Conservation (phyloP, 2,329 filamentous ascomycete genomes). For the Talaromyces islandicus region DNA sequence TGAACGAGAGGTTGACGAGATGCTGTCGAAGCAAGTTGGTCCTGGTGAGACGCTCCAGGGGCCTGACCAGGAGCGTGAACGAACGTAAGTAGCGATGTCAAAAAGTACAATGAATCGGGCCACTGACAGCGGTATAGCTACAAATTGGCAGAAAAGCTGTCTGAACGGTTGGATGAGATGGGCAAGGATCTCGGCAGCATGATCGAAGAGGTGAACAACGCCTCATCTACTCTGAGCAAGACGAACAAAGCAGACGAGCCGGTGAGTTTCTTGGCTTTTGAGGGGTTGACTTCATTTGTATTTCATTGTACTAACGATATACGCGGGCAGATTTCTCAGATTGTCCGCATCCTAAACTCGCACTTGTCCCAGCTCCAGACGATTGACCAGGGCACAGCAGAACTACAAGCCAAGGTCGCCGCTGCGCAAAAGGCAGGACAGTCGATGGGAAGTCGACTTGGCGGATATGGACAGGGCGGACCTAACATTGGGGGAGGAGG, state of each 20-base stretch:
- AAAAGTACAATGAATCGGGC: background rate
- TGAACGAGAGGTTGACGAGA: slow-evolving; percentile 82
- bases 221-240: slow-evolving; percentile 83
- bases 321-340: slow-evolving; percentile 69
- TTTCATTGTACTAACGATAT: slow-evolving; percentile 11
- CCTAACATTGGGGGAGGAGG: slow-evolving; percentile 39
- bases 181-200: slow-evolving; percentile 88
- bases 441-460: slow-evolving; percentile 38
- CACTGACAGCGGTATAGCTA: slow-evolving; percentile 46
- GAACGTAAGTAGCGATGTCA: slow-evolving; percentile 55
- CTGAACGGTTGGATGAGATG: slow-evolving; percentile 87
- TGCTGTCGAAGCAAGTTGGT: slow-evolving; percentile 76
- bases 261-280: slow-evolving; percentile 48
- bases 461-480: slow-evolving; percentile 29
- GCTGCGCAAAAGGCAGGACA: slow-evolving; percentile 75
- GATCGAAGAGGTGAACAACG: slow-evolving; percentile 96
- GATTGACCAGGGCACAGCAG: slow-evolving; percentile 80
- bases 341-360: slow-evolving; percentile 89
- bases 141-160: slow-evolving; percentile 89
- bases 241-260: slow-evolving; percentile 82
- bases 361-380: slow-evolving; percentile 88
- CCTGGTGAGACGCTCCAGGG: slow-evolving; percentile 70
- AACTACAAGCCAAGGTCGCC: slow-evolving; percentile 74
- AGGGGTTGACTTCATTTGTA: too few relatives aligned
- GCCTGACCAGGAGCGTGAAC: slow-evolving; percentile 90